Conservation (phyloP, 495 filamentous ascomycete species). For the Hyaloscypha bicolor region DNA sequence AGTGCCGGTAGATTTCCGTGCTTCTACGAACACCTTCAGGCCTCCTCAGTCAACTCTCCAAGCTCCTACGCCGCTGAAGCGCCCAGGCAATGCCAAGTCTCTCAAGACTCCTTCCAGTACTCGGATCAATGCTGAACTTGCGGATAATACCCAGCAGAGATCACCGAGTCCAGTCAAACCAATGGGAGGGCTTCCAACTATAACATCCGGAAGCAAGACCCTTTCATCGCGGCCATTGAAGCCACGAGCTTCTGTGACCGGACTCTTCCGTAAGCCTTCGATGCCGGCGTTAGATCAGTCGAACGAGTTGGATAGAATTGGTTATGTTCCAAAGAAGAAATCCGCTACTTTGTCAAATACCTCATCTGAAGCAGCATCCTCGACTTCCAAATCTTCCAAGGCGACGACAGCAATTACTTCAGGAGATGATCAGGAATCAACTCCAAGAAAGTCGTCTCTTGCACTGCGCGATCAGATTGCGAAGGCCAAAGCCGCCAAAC, state of each 20-base stretch:
- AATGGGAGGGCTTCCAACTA: constrained; percentile 28
- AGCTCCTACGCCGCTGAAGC: constrained; percentile 28
- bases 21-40: constrained; percentile 29
- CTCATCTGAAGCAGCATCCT: constrained; percentile 47
- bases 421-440: constrained; percentile 21
- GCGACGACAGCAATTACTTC: constrained; percentile 36
- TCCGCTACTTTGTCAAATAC: constrained; percentile 46
- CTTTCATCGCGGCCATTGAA: constrained; percentile 51
- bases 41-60: constrained; percentile 34
- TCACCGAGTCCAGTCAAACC: constrained; percentile 49
- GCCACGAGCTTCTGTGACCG: constrained; percentile 56
- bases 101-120: constrained; percentile 18
- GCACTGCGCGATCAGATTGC: constrained; percentile 89
- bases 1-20: constrained; percentile 34
- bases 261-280: constrained; percentile 55
- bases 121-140: not conserved
- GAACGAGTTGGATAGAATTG: constrained; percentile 33
- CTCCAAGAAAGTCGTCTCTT: constrained; percentile 67
- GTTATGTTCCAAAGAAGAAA: constrained; percentile 45
- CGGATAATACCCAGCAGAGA: constrained; percentile 25
- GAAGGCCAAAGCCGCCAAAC: constrained; percentile 85
- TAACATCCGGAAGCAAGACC: constrained; percentile 52
- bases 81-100: constrained; percentile 13
- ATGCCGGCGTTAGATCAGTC: constrained; percentile 44
- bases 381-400: constrained; percentile 40